These are phyloP conservation scores for Colletotrichum somersetense DNA, from an alignment of 2,329 filamentous ascomycete genomes.

Conservation along the genomic window DNA sequence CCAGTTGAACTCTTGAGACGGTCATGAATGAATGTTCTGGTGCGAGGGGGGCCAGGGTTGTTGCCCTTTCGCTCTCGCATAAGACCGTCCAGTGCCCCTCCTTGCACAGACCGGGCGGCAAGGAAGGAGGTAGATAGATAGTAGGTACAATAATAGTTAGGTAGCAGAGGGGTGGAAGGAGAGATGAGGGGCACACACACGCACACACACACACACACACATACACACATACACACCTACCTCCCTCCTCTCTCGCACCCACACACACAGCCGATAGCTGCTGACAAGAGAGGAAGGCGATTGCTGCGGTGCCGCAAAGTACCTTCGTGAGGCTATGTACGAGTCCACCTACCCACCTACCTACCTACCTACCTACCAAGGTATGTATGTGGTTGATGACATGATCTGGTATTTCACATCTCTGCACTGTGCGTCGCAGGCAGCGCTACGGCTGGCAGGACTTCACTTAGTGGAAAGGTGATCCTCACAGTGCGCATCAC, in stretches of 20 bases:
- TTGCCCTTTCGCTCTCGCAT: constrained; percentile 35
- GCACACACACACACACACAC: not conserved
- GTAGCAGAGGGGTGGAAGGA: not conserved
- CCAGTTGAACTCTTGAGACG: not conserved
- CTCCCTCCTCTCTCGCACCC: no score
- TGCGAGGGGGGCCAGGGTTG: constrained; percentile 37
- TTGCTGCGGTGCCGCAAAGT: not conserved
- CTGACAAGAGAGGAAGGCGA: constrained; percentile 8
- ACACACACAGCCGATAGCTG: not conserved
- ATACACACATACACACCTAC: not conserved
- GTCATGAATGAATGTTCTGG: constrained; percentile 16
- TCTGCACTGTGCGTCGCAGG: constrained; percentile 7
- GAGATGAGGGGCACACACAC: not conserved
- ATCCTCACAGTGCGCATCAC: constrained; percentile 14
- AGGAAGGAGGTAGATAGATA: no score
- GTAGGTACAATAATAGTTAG: not conserved
- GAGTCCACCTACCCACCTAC: not conserved
- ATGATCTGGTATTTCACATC: not conserved
- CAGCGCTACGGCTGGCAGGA: constrained; percentile 16
- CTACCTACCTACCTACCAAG: not conserved
- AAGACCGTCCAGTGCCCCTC: constrained; percentile 14
- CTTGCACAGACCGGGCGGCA: constrained; percentile 10
- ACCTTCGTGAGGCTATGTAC: not conserved
- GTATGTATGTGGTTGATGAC: not conserved
- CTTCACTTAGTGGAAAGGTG: constrained; percentile 1